These are phyloP conservation scores for Colletotrichum melonis DNA, from an alignment of 2,329 filamentous ascomycete species.

Conservation along the genomic window DNA sequence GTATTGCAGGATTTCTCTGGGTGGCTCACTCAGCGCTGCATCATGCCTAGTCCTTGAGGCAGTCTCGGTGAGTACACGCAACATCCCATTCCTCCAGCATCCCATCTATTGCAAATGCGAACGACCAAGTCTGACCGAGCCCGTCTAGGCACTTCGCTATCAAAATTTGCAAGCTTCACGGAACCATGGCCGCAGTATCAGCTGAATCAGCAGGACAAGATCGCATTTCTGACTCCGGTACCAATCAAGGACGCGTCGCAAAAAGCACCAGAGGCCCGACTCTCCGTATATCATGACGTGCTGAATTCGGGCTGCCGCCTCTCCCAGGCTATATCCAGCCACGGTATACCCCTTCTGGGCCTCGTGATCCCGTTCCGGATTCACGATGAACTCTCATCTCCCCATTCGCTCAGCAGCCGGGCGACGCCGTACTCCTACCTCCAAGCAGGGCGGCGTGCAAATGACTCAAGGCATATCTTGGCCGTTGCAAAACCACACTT, in stretches of 20 bases:
- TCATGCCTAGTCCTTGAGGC: neutral
- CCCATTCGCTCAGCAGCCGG: neutral
- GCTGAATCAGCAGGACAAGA: neutral
- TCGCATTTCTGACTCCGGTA: neutral
- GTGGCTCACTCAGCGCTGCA: neutral
- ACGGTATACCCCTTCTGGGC: neutral
- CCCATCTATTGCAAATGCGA: neutral
- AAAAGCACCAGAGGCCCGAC: neutral
- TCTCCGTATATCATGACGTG: neutral
- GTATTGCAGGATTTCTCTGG: too few relatives aligned
- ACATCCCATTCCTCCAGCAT: neutral
- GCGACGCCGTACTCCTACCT: neutral
- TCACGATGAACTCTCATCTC: neutral
- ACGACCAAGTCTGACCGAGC: neutral
- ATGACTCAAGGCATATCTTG: neutral
- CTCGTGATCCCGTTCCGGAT: neutral
- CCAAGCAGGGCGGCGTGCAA: neutral
- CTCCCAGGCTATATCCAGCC: neutral
- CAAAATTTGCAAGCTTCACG: neutral
- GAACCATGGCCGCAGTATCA: neutral
- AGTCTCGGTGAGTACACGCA: neutral
- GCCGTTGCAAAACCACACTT: neutral
- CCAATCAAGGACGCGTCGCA: neutral
- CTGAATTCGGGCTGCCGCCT: neutral
- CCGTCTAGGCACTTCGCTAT: neutral